Base-by-base conservation (phyloP, 495 filamentous ascomycete species). In the Xylaria sp. region DNA sequence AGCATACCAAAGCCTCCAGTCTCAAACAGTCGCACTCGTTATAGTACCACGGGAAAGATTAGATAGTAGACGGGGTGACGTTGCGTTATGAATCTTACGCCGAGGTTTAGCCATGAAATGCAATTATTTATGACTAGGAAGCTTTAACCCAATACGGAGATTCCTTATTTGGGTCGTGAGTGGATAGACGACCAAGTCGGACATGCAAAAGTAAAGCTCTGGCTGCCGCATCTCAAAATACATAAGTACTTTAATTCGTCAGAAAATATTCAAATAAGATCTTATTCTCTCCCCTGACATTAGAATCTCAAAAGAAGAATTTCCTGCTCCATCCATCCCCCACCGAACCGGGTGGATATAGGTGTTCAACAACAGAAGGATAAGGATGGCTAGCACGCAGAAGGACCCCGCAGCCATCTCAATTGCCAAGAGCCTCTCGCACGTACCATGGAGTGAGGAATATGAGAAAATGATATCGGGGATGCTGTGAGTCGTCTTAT, bases 401-500 rank as follows among this genome's bases (percentile, higher is more conserved):
- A 87, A 87, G 77, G 73, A 83, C 35, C 73, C 78, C 5, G 82
- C 83, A n/a, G 76, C 82, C 21, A 81, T 89, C 59, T 81, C 79
- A 46, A 71, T 82, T 35, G 83, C 86, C 21, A 83, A 76, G 37
- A 72, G 63, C 19, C 76, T 88, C 9, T 65, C 75, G 46, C 71
- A 83, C 40, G 74, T 84, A 0, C 82, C 82, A 3, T 80, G 82
- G 80, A 81, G 85, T 61, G 83, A 86, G 14, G 83, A 87, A 52
- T 87, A 86, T 63, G 85, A 87, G 72, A 81, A 83, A 21, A 88
- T 88, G 86, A 84, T 87, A 46, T 87, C 85, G 0, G 85, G 85
- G 1, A 86, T 87, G 85, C 74, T 85, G 84, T 86, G 74, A 48
- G 77, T 74, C 17, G 61, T 59, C 11, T 31, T 21, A 29, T 11